Conservation (phyloP, 75 land plant genomes). For the Picea glauca region DNA sequence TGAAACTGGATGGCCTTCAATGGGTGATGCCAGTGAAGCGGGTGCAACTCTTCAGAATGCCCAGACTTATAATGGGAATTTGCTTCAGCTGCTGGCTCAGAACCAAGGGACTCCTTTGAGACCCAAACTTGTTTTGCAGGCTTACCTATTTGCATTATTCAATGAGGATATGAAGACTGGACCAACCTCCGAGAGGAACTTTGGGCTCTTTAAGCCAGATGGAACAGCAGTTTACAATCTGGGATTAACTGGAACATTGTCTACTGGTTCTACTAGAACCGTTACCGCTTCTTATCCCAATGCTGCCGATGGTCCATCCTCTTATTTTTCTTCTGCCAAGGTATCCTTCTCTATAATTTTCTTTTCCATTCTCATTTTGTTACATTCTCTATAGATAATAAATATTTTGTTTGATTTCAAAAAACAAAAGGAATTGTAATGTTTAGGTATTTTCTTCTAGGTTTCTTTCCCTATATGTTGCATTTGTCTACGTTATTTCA, state of each 20-base stretch:
- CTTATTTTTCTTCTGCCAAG: conserved; percentile 6
- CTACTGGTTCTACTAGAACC: not conserved
- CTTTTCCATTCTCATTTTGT: not conserved
- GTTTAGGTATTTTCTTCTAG: no score
- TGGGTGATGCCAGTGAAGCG: conserved; percentile 63
- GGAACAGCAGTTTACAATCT: conserved; percentile 42
- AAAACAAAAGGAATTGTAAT: no score
- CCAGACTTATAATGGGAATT: conserved; percentile 56
- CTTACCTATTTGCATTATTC: conserved; percentile 76
- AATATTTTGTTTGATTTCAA: no score
- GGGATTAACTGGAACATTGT: conserved; percentile 15
- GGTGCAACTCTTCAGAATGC: conserved; percentile 75
- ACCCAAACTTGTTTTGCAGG: conserved; percentile 50
- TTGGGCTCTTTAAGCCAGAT: conserved; percentile 77
- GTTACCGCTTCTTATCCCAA: not conserved
- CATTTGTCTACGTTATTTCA: no score
- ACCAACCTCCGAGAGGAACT: conserved; percentile 79
- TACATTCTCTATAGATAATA: no score
- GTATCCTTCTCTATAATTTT: not conserved
- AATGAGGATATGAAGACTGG: conserved; percentile 82
- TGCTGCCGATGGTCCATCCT: not conserved
- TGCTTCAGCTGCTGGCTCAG: conserved; percentile 42
- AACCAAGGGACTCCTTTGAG: conserved; percentile 65
- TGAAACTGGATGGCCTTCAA: conserved; percentile 93
- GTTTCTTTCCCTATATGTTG: no score